Base-by-base conservation (phyloP, 805 yeast genomes). In the Henningerozyma blattae region DNA sequence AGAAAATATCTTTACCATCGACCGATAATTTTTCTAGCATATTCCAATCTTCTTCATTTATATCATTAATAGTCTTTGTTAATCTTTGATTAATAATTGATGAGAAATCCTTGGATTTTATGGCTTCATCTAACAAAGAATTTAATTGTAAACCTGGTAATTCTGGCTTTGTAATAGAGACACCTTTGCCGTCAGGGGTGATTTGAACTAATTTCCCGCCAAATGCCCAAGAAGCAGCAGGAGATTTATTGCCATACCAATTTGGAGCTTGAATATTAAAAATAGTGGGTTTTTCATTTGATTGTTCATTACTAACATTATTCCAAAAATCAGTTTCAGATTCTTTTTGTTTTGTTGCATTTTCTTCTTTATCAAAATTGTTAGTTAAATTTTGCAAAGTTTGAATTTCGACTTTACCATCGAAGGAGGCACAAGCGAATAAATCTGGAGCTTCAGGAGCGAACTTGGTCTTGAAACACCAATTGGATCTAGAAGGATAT, bases 401-500 rank as follows among this genome's bases (percentile, higher is more conserved):
- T 59, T 87, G 95, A 25, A 89, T 68, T 34, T 70, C 59, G 37
- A 89, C 68, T 55, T 76, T 82, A 41, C 91, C 87, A 56, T 85
- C 95, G 45, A 82, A 82, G 4, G 94, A 78, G 16, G 94, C 83
- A 36, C 82, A 70, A 4, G 94, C 94, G 63, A 91, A 82, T 33
- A 84, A 59, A 41, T 89, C 95, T 2, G 99, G 98, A 19, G 82
- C 72, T 17, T 66, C 56, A 28, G 95, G 94, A 38, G 95, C 93
- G 64, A 87, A 91, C 46, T 70, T 70, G 10, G 95, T 72, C 59
- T 84, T 76, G 62, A 86, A 91, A 12, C 83, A 77, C 98, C 98
- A 91, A 58, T 85, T 87, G 25, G 93, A 81, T 24, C 93, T 72
- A 10, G 93, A 72, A 34, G 97, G 96, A 56, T 83, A 91, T 50